Conservation (phyloP, 2,329 filamentous ascomycete species). For the Epichloe typhina region DNA sequence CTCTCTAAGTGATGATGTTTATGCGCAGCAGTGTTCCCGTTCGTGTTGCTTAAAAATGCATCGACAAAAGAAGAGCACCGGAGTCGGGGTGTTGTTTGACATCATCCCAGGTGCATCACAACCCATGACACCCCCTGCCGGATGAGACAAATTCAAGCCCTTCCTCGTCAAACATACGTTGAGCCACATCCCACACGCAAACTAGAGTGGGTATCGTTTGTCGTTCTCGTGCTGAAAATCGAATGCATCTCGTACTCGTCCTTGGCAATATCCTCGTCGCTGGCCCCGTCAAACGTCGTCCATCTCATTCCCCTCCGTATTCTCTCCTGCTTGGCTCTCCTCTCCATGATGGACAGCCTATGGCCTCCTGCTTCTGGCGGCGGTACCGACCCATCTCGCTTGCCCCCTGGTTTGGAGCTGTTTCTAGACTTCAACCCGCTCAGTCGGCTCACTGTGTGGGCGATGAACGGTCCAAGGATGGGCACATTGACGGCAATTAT, state of each 20-base stretch:
- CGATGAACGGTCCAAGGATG: slow-evolving; percentile 5
- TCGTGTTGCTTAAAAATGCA: too few relatives aligned
- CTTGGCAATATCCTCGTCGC: slow-evolving; percentile 19
- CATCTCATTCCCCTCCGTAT: slow-evolving; percentile 4
- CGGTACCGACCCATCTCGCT: not conserved
- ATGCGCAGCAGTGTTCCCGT: too few relatives aligned
- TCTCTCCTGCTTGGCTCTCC: slow-evolving; percentile 10
- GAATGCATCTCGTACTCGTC: not conserved
- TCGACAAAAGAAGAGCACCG: too few relatives aligned
- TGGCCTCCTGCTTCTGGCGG: not conserved
- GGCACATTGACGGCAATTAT: slow-evolving; percentile 30
- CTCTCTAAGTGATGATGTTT: too few relatives aligned
- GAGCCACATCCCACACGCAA: not conserved
- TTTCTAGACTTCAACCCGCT: slow-evolving; percentile 17
- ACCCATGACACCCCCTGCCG: too few relatives aligned
- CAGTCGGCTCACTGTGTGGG: slow-evolving; percentile 10
- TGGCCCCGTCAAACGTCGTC: slow-evolving; percentile 14
- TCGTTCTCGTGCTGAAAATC: not conserved
- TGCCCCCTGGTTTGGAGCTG: not conserved
- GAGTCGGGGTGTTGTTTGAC: too few relatives aligned
- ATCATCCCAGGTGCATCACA: too few relatives aligned
- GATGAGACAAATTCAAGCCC: too few relatives aligned
- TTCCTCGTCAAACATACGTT: not conserved
- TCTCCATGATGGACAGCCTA: slow-evolving; percentile 1
- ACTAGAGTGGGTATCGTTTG: not conserved